Percentiles rank a stretch among this genome's conserved stretches.
Conservation (phyloP, 345 rosid genomes). For the Durio zibethinus region DNA sequence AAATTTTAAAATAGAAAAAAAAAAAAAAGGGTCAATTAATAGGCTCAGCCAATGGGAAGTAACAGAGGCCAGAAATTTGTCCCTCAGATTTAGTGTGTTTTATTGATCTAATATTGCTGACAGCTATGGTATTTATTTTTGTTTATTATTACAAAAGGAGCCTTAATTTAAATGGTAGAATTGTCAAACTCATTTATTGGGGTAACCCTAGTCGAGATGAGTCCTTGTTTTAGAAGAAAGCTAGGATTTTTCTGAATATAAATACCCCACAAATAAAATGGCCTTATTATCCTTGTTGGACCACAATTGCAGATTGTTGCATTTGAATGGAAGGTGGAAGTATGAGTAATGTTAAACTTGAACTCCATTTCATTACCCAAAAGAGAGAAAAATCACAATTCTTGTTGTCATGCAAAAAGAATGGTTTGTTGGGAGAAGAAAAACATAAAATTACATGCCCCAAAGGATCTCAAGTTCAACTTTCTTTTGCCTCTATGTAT, state of each 20-base stretch:
- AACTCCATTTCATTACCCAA: background rate
- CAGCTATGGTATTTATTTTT: conserved; percentile 17
- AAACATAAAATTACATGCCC: background rate
- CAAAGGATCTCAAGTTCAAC: background rate
- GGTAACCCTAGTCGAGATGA: background rate
- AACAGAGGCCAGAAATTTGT: conserved; percentile 14
- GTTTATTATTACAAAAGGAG: background rate
- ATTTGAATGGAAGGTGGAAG: background rate
- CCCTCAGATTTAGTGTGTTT: background rate
- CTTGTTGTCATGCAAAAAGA: background rate
- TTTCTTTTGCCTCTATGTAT: no score
- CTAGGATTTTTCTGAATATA: background rate
- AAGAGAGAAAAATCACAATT: background rate
- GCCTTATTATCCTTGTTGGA: background rate
- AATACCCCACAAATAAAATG: background rate
- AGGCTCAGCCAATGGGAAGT: background rate
- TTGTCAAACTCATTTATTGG: background rate
- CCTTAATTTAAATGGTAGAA: background rate
- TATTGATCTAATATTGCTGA: background rate
- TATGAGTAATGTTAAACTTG: no score
- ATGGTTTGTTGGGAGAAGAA: background rate
- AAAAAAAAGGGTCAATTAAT: no score
- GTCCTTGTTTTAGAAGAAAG: background rate
- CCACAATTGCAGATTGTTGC: background rate
- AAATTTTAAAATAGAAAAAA: background rate